Evolutionary conservation across 345 rosid species (phyloP), one percentile per base, ranked within the genome.

Genomic region (Camelina laxa): DNA sequence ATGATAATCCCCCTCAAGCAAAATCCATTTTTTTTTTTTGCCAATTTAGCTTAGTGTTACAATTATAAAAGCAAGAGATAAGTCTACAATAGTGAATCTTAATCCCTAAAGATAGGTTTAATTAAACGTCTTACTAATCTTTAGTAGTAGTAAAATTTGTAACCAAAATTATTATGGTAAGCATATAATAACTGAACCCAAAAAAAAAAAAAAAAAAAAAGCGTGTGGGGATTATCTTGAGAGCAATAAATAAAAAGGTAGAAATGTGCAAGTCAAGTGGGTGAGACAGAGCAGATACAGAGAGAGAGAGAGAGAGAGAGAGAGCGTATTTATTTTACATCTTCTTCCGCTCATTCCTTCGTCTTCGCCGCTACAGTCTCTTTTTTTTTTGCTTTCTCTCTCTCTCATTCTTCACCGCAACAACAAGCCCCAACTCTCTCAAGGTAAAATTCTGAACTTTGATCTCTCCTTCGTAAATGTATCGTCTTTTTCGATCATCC

Each of bases 221-320:
- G 67, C 72, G 66, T 48, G 48, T 55, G 8, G 57, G 77, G 58
- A 51, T 44, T 2, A 44, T 2, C 38, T 7, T 65, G 42, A 44
- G 9, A 59, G 67, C 60, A 74, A 74, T 66, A 74, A 74, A 57
- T 66, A 3, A 74, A 74, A 75, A 75, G 60, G 60, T 27, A 2
- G 73, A 67, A 67, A 49, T 57, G 72, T 36, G 78, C 0, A 74
- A 60, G 74, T 67, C 59, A 75, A 67, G 61, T 75, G 55, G 69
- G 51, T 62, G 38, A 12, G 45, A 57, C 16, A 42, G 21, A 4
- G 5, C 5, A 27, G 30, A 27, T 27, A 27, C 30, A 27, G 30
- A 27, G 30, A 22, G 24, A 22, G 27, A 3, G 4, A 24, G 27
- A 24, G 27, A 27, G 30, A 27, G 30, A n/a, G n/a, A n/a, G 44